A percentile compares a stretch with the other conserved stretches of the same genome.
These are phyloP conservation scores for Stephanodiscus minutulus DNA, from an alignment of 108 stramenopile species.

Conservation along the genomic window DNA sequence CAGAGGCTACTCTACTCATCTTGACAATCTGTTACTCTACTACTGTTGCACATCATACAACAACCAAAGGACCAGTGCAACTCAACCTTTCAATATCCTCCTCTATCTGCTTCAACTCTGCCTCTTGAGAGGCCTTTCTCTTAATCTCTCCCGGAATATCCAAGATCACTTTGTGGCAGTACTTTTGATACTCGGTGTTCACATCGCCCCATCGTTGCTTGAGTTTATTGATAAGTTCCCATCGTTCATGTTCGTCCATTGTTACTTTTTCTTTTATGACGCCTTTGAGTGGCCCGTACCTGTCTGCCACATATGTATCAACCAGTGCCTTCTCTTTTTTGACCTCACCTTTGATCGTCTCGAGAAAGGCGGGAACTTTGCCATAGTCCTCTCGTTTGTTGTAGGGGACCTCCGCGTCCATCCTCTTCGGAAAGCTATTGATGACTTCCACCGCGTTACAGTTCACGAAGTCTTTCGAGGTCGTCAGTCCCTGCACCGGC, in stretches of 20 bases:
- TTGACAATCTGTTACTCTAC: constrained; percentile 7
- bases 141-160: constrained; percentile 65
- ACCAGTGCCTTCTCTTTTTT: constrained; percentile 75
- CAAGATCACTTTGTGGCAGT: constrained; percentile 66
- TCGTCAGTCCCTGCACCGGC: constrained; percentile 54
- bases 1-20: neutral
- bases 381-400: constrained; percentile 76
- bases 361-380: constrained; percentile 79
- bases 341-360: constrained; percentile 69
- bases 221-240: constrained; percentile 59
- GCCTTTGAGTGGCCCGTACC: constrained; percentile 46
- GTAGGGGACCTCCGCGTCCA: constrained; percentile 50
- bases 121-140: constrained; percentile 71
- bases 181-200: constrained; percentile 73
- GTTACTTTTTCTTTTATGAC: constrained; percentile 41
- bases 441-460: constrained; percentile 83
- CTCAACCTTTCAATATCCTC: constrained; percentile 61
- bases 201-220: constrained; percentile 82
- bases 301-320: constrained; percentile 66
- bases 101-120: constrained; percentile 71
- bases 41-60: neutral
- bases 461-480: constrained; percentile 75
- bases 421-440: constrained; percentile 51
- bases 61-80: constrained; percentile 48
- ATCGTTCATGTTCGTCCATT: constrained; percentile 68